These are phyloP conservation scores for Phytophthora ohioensis DNA, from an alignment of 352 stramenopile genomes.

Conservation along the genomic window DNA sequence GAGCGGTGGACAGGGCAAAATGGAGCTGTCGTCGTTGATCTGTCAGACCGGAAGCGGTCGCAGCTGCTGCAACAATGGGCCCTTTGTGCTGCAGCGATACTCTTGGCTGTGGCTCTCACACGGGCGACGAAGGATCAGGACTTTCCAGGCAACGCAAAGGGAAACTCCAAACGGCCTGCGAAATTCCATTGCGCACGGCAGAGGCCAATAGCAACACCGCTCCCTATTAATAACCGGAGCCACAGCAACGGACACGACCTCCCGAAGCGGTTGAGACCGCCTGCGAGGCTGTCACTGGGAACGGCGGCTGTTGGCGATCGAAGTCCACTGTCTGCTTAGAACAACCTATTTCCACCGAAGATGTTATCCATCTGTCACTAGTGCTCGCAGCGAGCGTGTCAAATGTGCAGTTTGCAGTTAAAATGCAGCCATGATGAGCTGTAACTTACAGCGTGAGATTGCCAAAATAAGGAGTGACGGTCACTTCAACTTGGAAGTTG, in stretches of 20 bases:
- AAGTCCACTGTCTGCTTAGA: no score
- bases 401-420: no score
- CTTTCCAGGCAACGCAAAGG: constrained; percentile 18
- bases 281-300: constrained; percentile 7
- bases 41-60: neutral
- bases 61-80: neutral
- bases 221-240: constrained; percentile 33
- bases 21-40: constrained; percentile 2
- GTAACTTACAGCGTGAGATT: constrained; percentile 6
- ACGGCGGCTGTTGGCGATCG: constrained; percentile 18
- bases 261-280: neutral
- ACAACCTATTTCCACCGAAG: no score
- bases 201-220: constrained; percentile 19
- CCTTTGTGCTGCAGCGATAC: constrained; percentile 2
- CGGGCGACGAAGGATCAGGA: constrained; percentile 16
- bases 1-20: neutral
- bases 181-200: constrained; percentile 23
- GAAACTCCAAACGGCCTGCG: constrained; percentile 40
- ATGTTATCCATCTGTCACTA: no score
- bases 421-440: no score
- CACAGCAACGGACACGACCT: constrained; percentile 36
- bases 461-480: constrained; percentile 25
- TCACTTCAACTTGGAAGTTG: constrained; percentile 31
- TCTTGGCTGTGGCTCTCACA: constrained; percentile 3
- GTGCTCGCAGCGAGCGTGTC: no score